phyloP scores from a whole-genome alignment of 768 basidiomycete genomes.

The Leccinum broughii region DNA sequence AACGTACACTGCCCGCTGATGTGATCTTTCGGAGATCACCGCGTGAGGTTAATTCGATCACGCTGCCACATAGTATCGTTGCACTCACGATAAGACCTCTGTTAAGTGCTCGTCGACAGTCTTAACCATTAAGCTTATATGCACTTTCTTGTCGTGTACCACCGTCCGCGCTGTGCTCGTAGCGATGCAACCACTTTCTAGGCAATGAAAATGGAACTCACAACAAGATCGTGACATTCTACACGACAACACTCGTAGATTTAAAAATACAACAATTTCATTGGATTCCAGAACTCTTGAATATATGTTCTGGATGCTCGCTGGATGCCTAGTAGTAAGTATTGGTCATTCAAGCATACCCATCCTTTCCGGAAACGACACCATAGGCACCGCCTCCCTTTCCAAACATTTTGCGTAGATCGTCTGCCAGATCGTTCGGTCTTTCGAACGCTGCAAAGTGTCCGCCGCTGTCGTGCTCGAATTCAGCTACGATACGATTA shows the following conservation, averaged over 20 bases:
- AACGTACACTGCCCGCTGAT: background rate
- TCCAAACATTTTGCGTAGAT: slow-evolving; percentile 58
- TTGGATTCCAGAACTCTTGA: background rate
- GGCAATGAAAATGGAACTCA: background rate
- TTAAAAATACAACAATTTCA: background rate
- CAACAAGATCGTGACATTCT: background rate
- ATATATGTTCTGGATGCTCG: background rate
- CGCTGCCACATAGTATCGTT: background rate
- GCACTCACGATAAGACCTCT: background rate
- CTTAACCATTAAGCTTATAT: too few relatives aligned
- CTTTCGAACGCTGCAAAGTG: slow-evolving; percentile 59
- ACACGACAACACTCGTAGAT: background rate
- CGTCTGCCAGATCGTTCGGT: slow-evolving; percentile 48
- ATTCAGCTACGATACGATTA: slow-evolving; percentile 47
- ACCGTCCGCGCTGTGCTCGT: background rate
- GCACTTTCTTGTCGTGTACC: too few relatives aligned
- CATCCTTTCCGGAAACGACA: slow-evolving; percentile 45
- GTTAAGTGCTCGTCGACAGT: too few relatives aligned
- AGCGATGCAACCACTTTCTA: background rate
- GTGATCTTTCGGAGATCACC: background rate
- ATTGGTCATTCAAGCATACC: slow-evolving; percentile 34
- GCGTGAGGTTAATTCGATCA: background rate
- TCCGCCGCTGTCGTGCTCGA: slow-evolving; percentile 50
- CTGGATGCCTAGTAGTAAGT: background rate
- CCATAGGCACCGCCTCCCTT: slow-evolving; percentile 49